These are phyloP conservation scores for Quercus gilva DNA, from an alignment of 306 rosid genomes.

Conservation along the genomic window DNA sequence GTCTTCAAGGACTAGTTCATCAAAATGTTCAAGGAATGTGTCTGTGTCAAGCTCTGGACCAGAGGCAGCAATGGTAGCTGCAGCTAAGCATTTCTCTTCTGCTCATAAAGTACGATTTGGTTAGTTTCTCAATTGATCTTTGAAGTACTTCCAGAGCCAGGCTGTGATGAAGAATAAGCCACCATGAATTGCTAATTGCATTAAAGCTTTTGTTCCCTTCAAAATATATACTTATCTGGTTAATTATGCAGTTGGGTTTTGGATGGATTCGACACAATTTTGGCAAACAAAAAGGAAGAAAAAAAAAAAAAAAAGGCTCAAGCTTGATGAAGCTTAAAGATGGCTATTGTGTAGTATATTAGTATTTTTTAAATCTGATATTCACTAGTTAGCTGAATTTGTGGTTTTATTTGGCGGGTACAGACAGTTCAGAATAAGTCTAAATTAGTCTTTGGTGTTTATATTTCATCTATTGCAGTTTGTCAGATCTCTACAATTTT, in stretches of 20 bases:
- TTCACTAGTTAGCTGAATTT: not conserved
- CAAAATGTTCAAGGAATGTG: not conserved
- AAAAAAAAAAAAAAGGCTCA: too few relatives aligned
- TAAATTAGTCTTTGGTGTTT: too few relatives aligned
- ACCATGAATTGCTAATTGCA: too few relatives aligned
- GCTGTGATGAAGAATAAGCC: too few relatives aligned
- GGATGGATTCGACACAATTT: not conserved
- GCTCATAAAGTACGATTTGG: conserved; percentile 12
- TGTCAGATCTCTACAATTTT: too few relatives aligned
- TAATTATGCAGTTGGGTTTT: not conserved
- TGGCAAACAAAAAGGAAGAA: not conserved
- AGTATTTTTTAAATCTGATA: not conserved
- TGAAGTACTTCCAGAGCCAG: too few relatives aligned
- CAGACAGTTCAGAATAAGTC: too few relatives aligned
- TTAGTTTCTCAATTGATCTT: not conserved
- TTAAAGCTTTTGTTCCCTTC: too few relatives aligned
- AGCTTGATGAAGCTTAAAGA: not conserved
- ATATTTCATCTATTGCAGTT: too few relatives aligned
- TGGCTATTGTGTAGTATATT: not conserved
- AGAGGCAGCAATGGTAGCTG: conserved; percentile 1
- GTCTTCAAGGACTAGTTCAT: not conserved
- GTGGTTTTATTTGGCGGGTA: too few relatives aligned
- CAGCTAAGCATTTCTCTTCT: conserved; percentile 25
- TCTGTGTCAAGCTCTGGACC: not conserved
- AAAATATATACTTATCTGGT: too few relatives aligned